Evolutionary conservation across 768 basidiomycete species (phyloP).

Genomic region (Suillus variegatus): DNA sequence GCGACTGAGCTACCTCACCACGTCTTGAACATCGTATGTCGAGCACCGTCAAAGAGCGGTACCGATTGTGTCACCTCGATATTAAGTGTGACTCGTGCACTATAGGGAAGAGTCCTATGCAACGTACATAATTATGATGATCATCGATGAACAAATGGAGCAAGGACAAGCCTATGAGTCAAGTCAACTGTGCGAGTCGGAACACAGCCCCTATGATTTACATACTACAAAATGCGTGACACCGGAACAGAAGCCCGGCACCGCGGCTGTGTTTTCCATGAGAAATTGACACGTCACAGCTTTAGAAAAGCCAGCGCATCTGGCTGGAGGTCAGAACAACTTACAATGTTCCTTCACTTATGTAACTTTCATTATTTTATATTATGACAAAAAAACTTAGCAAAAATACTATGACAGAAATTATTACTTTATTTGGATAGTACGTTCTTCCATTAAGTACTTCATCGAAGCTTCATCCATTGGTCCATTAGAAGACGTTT

Average conservation of each 20-base stretch:
- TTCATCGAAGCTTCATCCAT: not conserved
- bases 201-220: not conserved
- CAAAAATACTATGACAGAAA: too few species aligned
- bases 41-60: too few species aligned
- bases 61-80: too few species aligned
- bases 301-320: not conserved
- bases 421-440: not conserved
- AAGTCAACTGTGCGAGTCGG: too few species aligned
- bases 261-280: not conserved
- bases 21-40: too few species aligned
- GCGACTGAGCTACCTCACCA: slow-evolving; percentile 25
- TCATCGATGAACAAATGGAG: not conserved
- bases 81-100: too few species aligned
- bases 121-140: not conserved
- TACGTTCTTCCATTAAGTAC: slow-evolving; percentile 1
- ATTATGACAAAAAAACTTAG: too few species aligned
- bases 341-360: too few species aligned
- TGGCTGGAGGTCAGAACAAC: too few species aligned
- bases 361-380: too few species aligned
- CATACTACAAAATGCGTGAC: not conserved
- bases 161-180: not conserved
- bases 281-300: slow-evolving; percentile 6
- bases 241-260: not conserved
- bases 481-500: not conserved
- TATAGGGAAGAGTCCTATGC: not conserved